These are phyloP conservation scores for Brachypodium distachyon DNA, from an alignment of 202 grass and related monocot species.

Conservation along the genomic window DNA sequence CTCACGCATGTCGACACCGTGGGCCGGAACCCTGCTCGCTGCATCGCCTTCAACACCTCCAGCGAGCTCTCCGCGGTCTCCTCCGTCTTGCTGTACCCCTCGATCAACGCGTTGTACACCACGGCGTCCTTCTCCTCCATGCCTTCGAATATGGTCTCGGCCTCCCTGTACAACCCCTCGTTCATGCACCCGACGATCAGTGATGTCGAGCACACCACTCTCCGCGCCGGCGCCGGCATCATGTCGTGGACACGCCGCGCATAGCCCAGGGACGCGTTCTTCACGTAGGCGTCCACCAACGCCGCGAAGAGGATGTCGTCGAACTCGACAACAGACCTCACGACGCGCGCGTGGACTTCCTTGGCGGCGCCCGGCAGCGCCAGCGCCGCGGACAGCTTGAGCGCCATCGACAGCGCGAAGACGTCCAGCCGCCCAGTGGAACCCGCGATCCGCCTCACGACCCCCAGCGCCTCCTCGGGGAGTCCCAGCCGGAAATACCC, in stretches of 20 bases:
- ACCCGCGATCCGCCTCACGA: slow-evolving; percentile 44
- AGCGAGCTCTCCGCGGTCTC: slow-evolving; percentile 46
- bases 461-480: slow-evolving; percentile 35
- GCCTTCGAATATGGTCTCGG: slow-evolving; percentile 41
- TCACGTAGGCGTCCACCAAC: slow-evolving; percentile 77
- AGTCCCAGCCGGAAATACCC: slow-evolving; percentile 56
- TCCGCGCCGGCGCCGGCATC: slow-evolving; percentile 20
- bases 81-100: slow-evolving; percentile 53
- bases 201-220: slow-evolving; percentile 64
- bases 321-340: slow-evolving; percentile 21
- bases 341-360: slow-evolving; percentile 59
- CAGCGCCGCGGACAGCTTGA: slow-evolving; percentile 55
- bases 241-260: slow-evolving; percentile 35
- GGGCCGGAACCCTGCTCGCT: slow-evolving; percentile 21
- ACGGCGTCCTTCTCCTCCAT: slow-evolving; percentile 50
- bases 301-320: slow-evolving; percentile 59
- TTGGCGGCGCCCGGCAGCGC: slow-evolving; percentile 10
- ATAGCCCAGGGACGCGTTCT: slow-evolving; percentile 37
- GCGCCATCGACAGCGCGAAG: slow-evolving; percentile 75
- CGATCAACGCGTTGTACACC: slow-evolving; percentile 69
- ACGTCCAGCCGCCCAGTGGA: slow-evolving; percentile 36
- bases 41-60: slow-evolving; percentile 58
- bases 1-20: slow-evolving; percentile 65
- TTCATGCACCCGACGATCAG: slow-evolving; percentile 69
- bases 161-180: slow-evolving; percentile 36